phyloP scores from a whole-genome alignment of 2,329 filamentous ascomycete genomes.

The Apiospora malaysiana region DNA sequence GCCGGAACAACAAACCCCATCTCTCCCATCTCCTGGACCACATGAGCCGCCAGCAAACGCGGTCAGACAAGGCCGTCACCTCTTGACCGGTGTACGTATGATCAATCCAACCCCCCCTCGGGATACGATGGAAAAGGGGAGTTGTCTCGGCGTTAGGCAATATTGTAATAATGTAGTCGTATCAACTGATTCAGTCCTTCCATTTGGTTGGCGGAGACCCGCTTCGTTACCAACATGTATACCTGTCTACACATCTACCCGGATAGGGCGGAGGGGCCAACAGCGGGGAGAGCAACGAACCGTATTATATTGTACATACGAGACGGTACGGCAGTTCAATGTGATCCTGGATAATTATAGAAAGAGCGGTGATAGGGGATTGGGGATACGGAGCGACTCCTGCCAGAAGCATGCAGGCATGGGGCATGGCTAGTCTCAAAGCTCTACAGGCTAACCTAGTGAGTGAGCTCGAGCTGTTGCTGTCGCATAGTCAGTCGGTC shows the following conservation, averaged over 20 bases:
- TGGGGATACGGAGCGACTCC: neutral
- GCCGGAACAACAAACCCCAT: neutral
- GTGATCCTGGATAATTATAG: too few species aligned
- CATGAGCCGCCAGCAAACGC: constrained; percentile 4
- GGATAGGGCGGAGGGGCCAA: constrained; percentile 5
- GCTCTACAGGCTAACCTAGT: neutral
- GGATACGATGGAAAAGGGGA: too few species aligned
- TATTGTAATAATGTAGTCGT: neutral
- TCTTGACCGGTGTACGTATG: neutral
- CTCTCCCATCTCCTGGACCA: neutral
- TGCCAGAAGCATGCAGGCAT: neutral
- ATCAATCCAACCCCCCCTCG: too few species aligned
- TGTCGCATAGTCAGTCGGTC: neutral
- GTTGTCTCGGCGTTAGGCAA: constrained; percentile 5
- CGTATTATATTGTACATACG: neutral
- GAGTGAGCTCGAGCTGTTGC: neutral
- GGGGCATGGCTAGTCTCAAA: neutral
- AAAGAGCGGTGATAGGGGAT: constrained; percentile 11
- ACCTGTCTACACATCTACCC: neutral
- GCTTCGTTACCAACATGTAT: neutral
- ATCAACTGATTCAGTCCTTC: neutral
- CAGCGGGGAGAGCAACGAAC: neutral
- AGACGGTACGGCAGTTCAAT: too few species aligned
- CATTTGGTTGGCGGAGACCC: neutral
- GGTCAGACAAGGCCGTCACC: neutral